Evolutionary conservation across 2,329 filamentous ascomycete genomes (phyloP), one percentile per base, ranked within the genome.

Genomic region (Ophiocordyceps camponoti-rufipedis): DNA sequence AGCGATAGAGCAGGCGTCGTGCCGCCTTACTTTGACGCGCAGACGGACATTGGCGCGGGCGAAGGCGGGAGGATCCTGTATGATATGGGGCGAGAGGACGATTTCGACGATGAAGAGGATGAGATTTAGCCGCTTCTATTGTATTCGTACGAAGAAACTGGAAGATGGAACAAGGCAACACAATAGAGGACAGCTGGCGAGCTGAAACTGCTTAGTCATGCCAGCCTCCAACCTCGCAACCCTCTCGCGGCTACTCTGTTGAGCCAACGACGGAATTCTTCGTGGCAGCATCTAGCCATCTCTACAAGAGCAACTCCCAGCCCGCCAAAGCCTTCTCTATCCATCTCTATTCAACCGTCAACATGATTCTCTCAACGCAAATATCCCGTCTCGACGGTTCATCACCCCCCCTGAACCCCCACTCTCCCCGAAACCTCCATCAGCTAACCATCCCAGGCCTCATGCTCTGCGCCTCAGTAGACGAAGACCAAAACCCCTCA

Each of bases 101-200:
- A 96, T 59, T 96, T 95, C 64, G 88, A 94, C 54, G 88, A 94
- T 48, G 87, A 94, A 57, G 87, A 95, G 56, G 88, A 95, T 64
- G 88, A 95, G 64, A 87, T 89, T 52, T 88, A 64, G 49, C 5
- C 23, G 23, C 23, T 23, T 23, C 23, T 23, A 23, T 5, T 23
- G 23, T 5, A 23, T 23, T 23, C 23, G 23, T 23, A n/a, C n/a
- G n/a, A n/a, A n/a, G n/a, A n/a, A n/a, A n/a, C n/a, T n/a, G n/a
- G n/a, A n/a, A n/a, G n/a, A n/a, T n/a, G n/a, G n/a, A n/a, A n/a
- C n/a, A n/a, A n/a, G n/a, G 32, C 13, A 38, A 9, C 14, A 12
- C 5, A 38, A 16, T n/a, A 38, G 33, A 38, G 33, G 33, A 38
- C 33, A 38, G 23, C 23, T 23, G 23, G 23, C 23, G 23, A 23